A percentile compares a stretch with the other conserved stretches of the same genome.
Evolutionary conservation across 2,329 filamentous ascomycete species (phyloP).

Genomic region (Fusarium sp.): DNA sequence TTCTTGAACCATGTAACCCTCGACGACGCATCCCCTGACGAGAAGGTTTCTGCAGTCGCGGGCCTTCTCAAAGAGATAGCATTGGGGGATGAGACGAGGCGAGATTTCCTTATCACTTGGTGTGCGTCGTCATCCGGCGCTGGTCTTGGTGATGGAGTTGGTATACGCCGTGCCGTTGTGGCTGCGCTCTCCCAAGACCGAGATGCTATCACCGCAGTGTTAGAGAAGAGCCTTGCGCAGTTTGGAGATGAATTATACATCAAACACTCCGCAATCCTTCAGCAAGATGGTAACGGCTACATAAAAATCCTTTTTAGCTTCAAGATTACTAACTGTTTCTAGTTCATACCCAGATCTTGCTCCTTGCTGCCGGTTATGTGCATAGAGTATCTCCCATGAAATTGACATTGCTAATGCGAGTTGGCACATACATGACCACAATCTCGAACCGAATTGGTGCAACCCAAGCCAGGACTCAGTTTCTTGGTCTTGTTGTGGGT

Average conservation of each 20-base stretch:
- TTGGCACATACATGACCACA: conserved; percentile 79
- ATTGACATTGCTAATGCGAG: conserved; percentile 78
- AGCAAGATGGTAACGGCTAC: conserved; percentile 82
- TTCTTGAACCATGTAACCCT: conserved; percentile 58
- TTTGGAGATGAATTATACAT: conserved; percentile 93
- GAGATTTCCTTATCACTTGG: conserved; percentile 73
- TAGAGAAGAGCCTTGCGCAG: conserved; percentile 78
- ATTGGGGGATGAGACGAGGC: conserved; percentile 63
- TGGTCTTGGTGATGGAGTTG: conserved; percentile 74
- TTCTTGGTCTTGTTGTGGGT: conserved; percentile 90
- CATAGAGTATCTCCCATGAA: conserved; percentile 76
- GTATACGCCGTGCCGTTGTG: conserved; percentile 77
- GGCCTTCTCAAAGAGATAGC: conserved; percentile 69
- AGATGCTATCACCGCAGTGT: conserved; percentile 66
- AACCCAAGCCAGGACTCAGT: conserved; percentile 80
- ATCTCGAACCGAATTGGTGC: conserved; percentile 89
- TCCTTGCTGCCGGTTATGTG: conserved; percentile 84
- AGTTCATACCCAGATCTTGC: conserved; percentile 85
- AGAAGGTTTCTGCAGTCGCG: conserved; percentile 70
- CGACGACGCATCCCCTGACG: conserved; percentile 52
- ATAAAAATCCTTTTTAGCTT: neutral
- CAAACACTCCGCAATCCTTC: conserved; percentile 84
- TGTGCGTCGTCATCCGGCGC: conserved; percentile 75
- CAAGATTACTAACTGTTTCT: conserved; percentile 43
- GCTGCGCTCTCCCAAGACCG: conserved; percentile 69